Evolutionary conservation across 352 stramenopile species (phyloP), one percentile per base, ranked within the genome.

Genomic region (Peronospora belbahrii): DNA sequence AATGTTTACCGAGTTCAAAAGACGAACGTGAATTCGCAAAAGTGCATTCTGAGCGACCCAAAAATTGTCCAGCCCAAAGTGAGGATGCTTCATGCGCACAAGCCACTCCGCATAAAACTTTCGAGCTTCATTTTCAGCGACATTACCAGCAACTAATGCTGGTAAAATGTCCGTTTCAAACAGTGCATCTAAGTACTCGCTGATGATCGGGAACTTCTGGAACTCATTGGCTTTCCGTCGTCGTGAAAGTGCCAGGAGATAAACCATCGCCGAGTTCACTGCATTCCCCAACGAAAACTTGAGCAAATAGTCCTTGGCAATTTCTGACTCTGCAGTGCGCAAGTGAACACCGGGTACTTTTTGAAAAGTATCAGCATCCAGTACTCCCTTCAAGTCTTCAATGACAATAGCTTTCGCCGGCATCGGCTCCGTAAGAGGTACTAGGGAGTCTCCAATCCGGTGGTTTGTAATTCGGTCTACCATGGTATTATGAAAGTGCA

Each of bases 251-350:
- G 75, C 74, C 28, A 91, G 45, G 35, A 77, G 36, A 51, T 97
- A 93, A 15, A 95, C 90, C 50, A 95, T 77, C 0, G 92, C 88
- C 1, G 88, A 95, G 70, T 97, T 79, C 17, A 91, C 95, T 2
- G 79, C 88, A 66, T 98, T 98, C 20, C 84, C 89, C 9, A 98
- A 61, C 15, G 74, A 62, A 8, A 98, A 68, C 65, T 98, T 98
- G 2, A 97, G 63, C 11, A 77, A 51, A 52, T 96, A 77, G 53
- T 97, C 88, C 11, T 68, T 24, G 18, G 83, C 62, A 6, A 96
- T 56, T 51, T 92, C 35, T 9, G 61, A 43, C 6, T 36, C 38
- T 4, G 34, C 52, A 11, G 46, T 60, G 18, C 68, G 71, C 1
- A 92, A 44, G 40, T 81, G 54, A 10, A 86, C 71, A 19, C 77